Evolutionary conservation across 352 stramenopile genomes (phyloP), one percentile per base, ranked within the genome.

Genomic region (Phytophthora boehmeriae): DNA sequence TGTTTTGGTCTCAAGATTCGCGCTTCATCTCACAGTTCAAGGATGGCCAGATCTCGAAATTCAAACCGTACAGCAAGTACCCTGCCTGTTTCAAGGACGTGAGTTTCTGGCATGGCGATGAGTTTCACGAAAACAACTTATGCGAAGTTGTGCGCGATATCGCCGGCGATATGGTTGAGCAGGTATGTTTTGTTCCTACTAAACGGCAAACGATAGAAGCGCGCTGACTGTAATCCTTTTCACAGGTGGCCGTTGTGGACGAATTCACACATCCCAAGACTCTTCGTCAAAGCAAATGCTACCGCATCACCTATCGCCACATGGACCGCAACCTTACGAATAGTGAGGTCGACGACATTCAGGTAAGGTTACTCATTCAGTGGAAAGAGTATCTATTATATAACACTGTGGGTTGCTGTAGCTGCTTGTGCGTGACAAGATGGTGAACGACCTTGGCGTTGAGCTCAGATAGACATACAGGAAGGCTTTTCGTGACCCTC

Each of bases 261-360:
- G 75, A 97, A 23, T 99, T 99, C 74, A 85, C 71, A 28, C 95
- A 99, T 80, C 96, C 96, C 0, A 99, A 99, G 78, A 99, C 93
- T n/a, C 73, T 96, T 47, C 81, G 88, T 11, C 73, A 83, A 48
- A 98, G 90, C 69, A 96, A 98, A 59, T 99, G 97, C 83, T 99
- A 98, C 74, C 89, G 98, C 52, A 98, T 99, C 73, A 98, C 88
- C 19, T 99, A 99, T 75, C 90, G 98, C 61, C 96, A 96, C 72
- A 99, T 99, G 97, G 97, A 99, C 73, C 92, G 98, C 28, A 98
- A 89, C 59, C 84, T 99, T 38, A 99, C 97, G 47, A 99, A 99
- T 83, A 94, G 98, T 54, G 97, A 99, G 73, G 94, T 99, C 60
- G 96, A 99, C 83, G 78, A 73, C 16, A 81, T 99, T 13, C 98